These are phyloP conservation scores for Boletus tomentosulus DNA, from an alignment of 768 basidiomycete species.

Conservation along the genomic window DNA sequence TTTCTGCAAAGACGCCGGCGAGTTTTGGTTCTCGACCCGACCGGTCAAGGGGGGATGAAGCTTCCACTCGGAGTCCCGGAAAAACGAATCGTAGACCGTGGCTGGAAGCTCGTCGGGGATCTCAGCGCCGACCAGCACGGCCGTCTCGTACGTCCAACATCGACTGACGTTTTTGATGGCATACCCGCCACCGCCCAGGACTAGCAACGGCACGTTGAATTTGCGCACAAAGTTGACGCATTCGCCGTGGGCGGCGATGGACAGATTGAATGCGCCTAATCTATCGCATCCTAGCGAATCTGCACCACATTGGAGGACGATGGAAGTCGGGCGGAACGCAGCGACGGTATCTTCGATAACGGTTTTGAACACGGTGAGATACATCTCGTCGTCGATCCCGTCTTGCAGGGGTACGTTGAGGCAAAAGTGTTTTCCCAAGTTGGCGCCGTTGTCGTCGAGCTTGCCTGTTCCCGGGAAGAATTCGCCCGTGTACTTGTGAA, in stretches of 20 bases:
- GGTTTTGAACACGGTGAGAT: conserved; percentile 90
- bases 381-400: conserved; percentile 97
- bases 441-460: conserved; percentile 85
- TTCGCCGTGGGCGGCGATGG: conserved; percentile 96
- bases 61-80: conserved; percentile 86
- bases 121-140: conserved; percentile 78
- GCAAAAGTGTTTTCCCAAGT: conserved; percentile 90
- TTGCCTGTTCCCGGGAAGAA: conserved; percentile 99
- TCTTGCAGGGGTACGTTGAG: conserved; percentile 94
- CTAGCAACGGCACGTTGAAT: conserved; percentile 85
- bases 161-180: conserved; percentile 95
- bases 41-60: conserved; percentile 90
- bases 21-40: conserved; percentile 91
- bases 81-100: conserved; percentile 91
- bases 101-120: conserved; percentile 85
- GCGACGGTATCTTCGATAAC: conserved; percentile 93
- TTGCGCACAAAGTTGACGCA: conserved; percentile 96
- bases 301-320: conserved; percentile 96
- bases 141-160: conserved; percentile 99
- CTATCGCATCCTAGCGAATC: conserved; percentile 94
- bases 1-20: conserved; percentile 73
- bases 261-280: conserved; percentile 94
- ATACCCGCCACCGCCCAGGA: conserved; percentile 95
- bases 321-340: conserved; percentile 81
- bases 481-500: conserved; percentile 98